A percentile compares a stretch with the other conserved stretches of the same genome.
These are phyloP conservation scores for Diplodia intermedia DNA, from an alignment of 2,329 filamentous ascomycete genomes.

Conservation along the genomic window DNA sequence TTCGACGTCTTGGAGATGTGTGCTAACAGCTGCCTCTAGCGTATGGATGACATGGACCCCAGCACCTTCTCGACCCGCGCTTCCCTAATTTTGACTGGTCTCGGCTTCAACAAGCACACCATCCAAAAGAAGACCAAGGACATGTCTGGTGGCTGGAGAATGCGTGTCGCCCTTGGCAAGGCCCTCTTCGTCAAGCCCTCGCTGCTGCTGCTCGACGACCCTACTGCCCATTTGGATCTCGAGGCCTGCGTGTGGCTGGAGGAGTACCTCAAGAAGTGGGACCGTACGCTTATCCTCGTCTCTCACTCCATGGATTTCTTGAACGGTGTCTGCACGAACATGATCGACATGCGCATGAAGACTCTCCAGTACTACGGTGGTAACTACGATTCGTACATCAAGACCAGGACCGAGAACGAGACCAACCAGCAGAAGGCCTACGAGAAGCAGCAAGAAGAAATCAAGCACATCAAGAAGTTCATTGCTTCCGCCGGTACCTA, in stretches of 20 bases:
- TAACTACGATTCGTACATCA: slow-evolving; percentile 97
- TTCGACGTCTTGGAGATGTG: neutral
- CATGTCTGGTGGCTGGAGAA: slow-evolving; percentile 99
- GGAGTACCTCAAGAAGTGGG: slow-evolving; percentile 99
- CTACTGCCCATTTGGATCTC: slow-evolving; percentile 97
- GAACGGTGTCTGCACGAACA: slow-evolving; percentile 97
- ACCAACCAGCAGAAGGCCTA: slow-evolving; percentile 99
- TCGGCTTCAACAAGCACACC: slow-evolving; percentile 97
- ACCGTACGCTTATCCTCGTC: slow-evolving; percentile 92
- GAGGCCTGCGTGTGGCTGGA: slow-evolving; percentile 99
- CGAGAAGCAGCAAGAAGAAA: slow-evolving; percentile 98
- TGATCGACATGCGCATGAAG: slow-evolving; percentile 96
- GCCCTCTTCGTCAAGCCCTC: slow-evolving; percentile 98
- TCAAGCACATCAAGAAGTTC: slow-evolving; percentile 99
- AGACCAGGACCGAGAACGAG: slow-evolving; percentile 93
- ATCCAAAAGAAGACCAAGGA: slow-evolving; percentile 99
- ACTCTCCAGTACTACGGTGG: slow-evolving; percentile 96
- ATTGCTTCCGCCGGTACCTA: slow-evolving; percentile 99
- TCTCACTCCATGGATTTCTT: slow-evolving; percentile 99
- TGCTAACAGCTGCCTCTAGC: slow-evolving; percentile 59
- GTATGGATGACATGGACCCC: slow-evolving; percentile 98
- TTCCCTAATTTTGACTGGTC: slow-evolving; percentile 95
- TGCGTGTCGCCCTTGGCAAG: slow-evolving; percentile 97
- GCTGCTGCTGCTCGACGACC: slow-evolving; percentile 93
- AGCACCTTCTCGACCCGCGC: slow-evolving; percentile 96